Evolutionary conservation across 768 basidiomycete genomes (phyloP).

Genomic region (Lactarius pseudohatsudake): DNA sequence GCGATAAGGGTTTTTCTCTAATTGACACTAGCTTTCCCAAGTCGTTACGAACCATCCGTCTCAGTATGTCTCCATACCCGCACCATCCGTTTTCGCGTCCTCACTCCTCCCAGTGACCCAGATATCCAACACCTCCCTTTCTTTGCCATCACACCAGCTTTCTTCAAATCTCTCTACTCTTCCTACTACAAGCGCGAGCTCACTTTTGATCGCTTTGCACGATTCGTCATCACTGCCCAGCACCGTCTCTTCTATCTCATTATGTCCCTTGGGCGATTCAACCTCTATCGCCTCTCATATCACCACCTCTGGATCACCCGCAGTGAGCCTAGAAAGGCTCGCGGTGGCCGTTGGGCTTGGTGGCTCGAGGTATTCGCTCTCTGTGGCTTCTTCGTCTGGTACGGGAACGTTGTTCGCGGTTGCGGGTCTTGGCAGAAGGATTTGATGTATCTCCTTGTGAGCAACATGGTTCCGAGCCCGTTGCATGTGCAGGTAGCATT

Average conservation of each 20-base stretch:
- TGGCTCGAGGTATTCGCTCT: constrained; percentile 73
- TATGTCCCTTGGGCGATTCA: constrained; percentile 89
- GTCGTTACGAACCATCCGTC: constrained; percentile 98
- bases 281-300: constrained; percentile 90
- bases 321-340: constrained; percentile 59
- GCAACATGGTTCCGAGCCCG: constrained; percentile 84
- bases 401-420: constrained; percentile 61
- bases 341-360: constrained; percentile 77
- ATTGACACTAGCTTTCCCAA: constrained; percentile 35
- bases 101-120: constrained; percentile 56
- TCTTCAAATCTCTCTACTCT: constrained; percentile 85
- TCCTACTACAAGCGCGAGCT: constrained; percentile 93
- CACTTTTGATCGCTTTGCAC: constrained; percentile 69
- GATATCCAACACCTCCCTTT: constrained; percentile 91
- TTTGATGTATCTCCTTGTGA: constrained; percentile 76
- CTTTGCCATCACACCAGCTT: constrained; percentile 87
- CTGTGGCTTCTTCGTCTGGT: constrained; percentile 90
- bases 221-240: constrained; percentile 69
- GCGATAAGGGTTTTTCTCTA: constrained; percentile 7
- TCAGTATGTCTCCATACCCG: constrained; percentile 55
- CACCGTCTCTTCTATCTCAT: constrained; percentile 92
- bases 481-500: constrained; percentile 85
- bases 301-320: constrained; percentile 64
- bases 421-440: constrained; percentile 72
- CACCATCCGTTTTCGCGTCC: constrained; percentile 1